Evolutionary conservation across 106 monocot genomes (phyloP).

Genomic region (Platanthera guangdongensis): DNA sequence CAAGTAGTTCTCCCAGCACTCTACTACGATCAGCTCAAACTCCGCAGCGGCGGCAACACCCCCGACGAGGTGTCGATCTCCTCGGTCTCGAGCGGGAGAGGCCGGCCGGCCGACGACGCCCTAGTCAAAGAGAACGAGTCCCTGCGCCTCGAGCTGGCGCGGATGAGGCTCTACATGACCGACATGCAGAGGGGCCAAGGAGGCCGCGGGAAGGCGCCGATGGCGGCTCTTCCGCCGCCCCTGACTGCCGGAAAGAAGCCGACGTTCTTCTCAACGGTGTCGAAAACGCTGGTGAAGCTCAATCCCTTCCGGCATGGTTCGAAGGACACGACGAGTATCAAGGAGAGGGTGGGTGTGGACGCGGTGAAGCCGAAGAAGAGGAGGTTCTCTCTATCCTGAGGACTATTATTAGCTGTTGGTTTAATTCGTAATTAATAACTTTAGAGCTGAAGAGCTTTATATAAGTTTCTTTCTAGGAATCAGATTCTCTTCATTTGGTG

Average conservation of each 20-base stretch:
- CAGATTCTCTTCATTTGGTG: too few relatives aligned
- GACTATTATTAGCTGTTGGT: background rate
- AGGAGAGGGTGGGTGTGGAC: constrained; percentile 4
- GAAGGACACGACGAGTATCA: constrained; percentile 62
- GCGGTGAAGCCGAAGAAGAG: constrained; percentile 47
- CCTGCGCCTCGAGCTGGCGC: constrained; percentile 50
- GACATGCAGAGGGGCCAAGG: constrained; percentile 33
- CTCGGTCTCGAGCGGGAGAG: background rate
- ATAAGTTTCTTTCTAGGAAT: too few relatives aligned
- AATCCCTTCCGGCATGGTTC: constrained; percentile 64
- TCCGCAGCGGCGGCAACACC: constrained; percentile 33
- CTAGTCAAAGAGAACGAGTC: constrained; percentile 69
- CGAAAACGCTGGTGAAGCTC: constrained; percentile 65
- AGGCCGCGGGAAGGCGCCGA: background rate
- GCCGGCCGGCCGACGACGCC: constrained; percentile 23
- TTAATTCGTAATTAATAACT: too few relatives aligned
- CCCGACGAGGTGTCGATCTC: background rate
- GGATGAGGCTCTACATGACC: constrained; percentile 62
- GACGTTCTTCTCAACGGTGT: constrained; percentile 52
- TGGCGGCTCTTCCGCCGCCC: background rate
- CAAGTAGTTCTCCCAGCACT: constrained; percentile 71
- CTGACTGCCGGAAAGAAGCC: constrained; percentile 32
- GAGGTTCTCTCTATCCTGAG: constrained; percentile 74
- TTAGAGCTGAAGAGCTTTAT: too few relatives aligned
- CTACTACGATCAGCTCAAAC: constrained; percentile 84